Conservation (phyloP, 306 rosid genomes). For the Styphnolobium japonicum region DNA sequence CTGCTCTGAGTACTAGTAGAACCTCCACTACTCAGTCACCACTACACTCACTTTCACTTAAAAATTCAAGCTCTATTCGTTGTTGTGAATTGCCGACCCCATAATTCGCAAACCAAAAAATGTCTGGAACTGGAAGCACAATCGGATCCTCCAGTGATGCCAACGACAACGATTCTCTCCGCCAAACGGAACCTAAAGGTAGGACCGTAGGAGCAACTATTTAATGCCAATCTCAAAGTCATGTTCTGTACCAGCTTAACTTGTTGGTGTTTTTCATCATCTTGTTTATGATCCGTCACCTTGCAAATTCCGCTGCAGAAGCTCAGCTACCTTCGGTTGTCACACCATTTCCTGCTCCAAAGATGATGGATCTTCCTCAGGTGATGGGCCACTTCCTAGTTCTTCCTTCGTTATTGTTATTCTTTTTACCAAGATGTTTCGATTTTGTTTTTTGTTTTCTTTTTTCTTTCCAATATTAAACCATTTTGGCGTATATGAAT, state of each 20-base stretch:
- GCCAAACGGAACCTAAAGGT: constrained; percentile 14
- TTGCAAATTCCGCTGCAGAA: constrained; percentile 28
- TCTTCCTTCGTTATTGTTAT: neutral
- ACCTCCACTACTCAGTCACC: no score
- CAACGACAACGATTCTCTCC: constrained; percentile 32
- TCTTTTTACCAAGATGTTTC: no score
- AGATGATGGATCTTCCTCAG: constrained; percentile 90
- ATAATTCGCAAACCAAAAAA: constrained; percentile 15
- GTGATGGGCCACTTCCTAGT: no score
- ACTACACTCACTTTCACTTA: no score
- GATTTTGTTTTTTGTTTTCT: no score
- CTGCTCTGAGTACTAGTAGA: no score
- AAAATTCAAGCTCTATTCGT: no score
- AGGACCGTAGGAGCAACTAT: constrained; percentile 45
- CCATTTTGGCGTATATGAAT: neutral
- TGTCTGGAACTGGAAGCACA: constrained; percentile 64
- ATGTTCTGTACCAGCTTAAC: constrained; percentile 41
- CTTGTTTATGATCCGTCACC: constrained; percentile 45
- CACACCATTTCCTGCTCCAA: constrained; percentile 84
- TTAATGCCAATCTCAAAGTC: constrained; percentile 51
- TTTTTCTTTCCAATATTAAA: neutral
- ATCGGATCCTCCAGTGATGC: constrained; percentile 40
- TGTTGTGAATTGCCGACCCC: neutral
- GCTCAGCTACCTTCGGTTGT: constrained; percentile 50
- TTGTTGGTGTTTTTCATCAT: constrained; percentile 54